These are phyloP conservation scores for Voacanga thouarsii DNA, from an alignment of 257 asterid genomes.

Conservation along the genomic window DNA sequence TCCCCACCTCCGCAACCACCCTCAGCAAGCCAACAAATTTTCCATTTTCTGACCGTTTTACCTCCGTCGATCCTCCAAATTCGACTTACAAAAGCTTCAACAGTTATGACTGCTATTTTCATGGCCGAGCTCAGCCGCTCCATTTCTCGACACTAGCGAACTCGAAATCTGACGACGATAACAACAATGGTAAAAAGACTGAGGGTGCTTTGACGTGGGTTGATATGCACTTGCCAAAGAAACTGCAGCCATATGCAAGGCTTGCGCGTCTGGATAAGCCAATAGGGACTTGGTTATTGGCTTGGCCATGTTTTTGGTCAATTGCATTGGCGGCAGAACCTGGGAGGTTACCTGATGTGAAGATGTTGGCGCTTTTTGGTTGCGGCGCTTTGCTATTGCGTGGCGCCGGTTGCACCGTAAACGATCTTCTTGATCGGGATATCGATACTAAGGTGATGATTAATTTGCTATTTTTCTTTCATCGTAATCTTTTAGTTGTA, in stretches of 20 bases:
- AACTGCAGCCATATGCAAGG: slow-evolving; percentile 58
- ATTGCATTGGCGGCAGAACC: slow-evolving; percentile 80
- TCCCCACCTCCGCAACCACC: background rate
- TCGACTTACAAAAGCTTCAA: background rate
- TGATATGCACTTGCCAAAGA: slow-evolving; percentile 68
- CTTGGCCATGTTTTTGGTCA: slow-evolving; percentile 99
- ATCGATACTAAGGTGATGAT: slow-evolving; percentile 68
- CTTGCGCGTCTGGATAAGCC: slow-evolving; percentile 90
- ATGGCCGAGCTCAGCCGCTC: background rate
- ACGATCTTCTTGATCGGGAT: slow-evolving; percentile 89
- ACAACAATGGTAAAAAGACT: background rate
- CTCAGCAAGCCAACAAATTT: background rate
- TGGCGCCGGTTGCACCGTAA: slow-evolving; percentile 91
- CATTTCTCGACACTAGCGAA: slow-evolving; percentile 17
- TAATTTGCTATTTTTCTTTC: background rate
- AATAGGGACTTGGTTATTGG: slow-evolving; percentile 92
- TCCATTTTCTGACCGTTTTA: slow-evolving; percentile 4
- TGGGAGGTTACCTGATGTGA: slow-evolving; percentile 79
- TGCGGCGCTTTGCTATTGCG: slow-evolving; percentile 83
- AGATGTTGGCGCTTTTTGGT: slow-evolving; percentile 83
- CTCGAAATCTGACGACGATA: slow-evolving; percentile 6
- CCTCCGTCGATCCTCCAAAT: background rate
- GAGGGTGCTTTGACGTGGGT: slow-evolving; percentile 47
- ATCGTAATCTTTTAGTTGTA: background rate
- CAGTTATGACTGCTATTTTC: background rate